These are phyloP conservation scores for Yamadazyma nakazawae DNA, from an alignment of 805 yeast genomes.

Conservation along the genomic window DNA sequence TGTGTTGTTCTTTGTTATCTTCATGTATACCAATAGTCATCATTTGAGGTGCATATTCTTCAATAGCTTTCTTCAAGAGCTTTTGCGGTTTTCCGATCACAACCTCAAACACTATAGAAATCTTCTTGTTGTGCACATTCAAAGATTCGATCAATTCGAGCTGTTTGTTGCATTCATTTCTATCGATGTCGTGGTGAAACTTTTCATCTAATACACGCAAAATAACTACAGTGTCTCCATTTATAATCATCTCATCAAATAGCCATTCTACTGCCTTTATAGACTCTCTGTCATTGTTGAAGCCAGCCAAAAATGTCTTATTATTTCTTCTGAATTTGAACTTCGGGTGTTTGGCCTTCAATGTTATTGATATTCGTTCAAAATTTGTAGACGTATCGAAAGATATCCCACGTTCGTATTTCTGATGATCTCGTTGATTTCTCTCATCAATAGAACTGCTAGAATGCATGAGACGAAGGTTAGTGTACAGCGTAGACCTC, in stretches of 20 bases:
- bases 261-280: constrained; percentile 42
- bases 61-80: constrained; percentile 35
- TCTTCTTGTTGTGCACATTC: constrained; percentile 33
- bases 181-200: constrained; percentile 25
- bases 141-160: constrained; percentile 30
- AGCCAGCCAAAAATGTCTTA: constrained; percentile 41
- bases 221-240: constrained; percentile 43
- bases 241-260: constrained; percentile 40
- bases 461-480: constrained; percentile 13
- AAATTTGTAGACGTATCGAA: constrained; percentile 36
- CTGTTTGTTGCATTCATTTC: constrained; percentile 23
- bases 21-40: constrained; percentile 44
- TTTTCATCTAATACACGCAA: constrained; percentile 42
- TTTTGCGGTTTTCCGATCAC: constrained; percentile 42
- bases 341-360: constrained; percentile 41
- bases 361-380: constrained; percentile 33
- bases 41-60: constrained; percentile 43
- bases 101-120: constrained; percentile 38
- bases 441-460: constrained; percentile 12
- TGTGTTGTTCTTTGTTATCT: constrained; percentile 20
- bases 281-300: constrained; percentile 35
- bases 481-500: constrained; percentile 8
- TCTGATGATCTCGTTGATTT: constrained; percentile 8
- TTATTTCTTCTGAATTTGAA: constrained; percentile 44
- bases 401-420: constrained; percentile 39